Percentiles rank a stretch among this genome's conserved stretches.
phyloP scores from a whole-genome alignment of 352 stramenopile species.

The Peronospora destructor region DNA sequence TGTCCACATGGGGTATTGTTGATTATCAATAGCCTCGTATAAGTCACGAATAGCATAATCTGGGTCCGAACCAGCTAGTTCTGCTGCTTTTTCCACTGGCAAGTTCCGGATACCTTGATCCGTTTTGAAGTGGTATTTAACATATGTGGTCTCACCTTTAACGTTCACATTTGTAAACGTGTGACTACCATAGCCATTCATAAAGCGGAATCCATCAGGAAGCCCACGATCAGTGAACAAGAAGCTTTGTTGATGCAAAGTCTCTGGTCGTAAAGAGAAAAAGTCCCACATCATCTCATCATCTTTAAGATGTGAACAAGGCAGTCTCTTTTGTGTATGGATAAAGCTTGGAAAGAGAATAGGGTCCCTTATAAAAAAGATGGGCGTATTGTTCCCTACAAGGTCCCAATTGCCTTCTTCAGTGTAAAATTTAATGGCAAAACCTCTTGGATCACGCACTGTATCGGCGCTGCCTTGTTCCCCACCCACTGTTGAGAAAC shows the following conservation, averaged over 20 bases:
- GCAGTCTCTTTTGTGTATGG: slow-evolving; percentile 90
- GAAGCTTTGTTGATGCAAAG: slow-evolving; percentile 84
- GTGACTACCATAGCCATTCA: slow-evolving; percentile 90
- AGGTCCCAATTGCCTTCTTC: slow-evolving; percentile 92
- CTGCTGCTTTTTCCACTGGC: slow-evolving; percentile 63
- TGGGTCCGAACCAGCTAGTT: slow-evolving; percentile 64
- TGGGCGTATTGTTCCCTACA: slow-evolving; percentile 90
- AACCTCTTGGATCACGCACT: slow-evolving; percentile 83
- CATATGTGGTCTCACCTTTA: slow-evolving; percentile 63
- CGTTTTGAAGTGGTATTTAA: slow-evolving; percentile 93
- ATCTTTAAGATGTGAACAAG: slow-evolving; percentile 82
- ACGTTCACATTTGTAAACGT: slow-evolving; percentile 89
- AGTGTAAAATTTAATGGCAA: slow-evolving; percentile 92
- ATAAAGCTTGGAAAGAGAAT: slow-evolving; percentile 91
- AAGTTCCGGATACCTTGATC: slow-evolving; percentile 88
- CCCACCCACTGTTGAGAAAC: slow-evolving; percentile 83
- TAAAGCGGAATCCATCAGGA: slow-evolving; percentile 84
- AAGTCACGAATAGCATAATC: slow-evolving; percentile 88
- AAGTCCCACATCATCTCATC: slow-evolving; percentile 90
- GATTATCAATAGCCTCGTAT: slow-evolving; percentile 83
- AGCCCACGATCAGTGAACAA: slow-evolving; percentile 87
- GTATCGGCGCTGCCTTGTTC: slow-evolving; percentile 81
- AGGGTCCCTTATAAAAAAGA: slow-evolving; percentile 92
- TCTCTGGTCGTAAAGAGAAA: slow-evolving; percentile 88
- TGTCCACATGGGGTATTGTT: slow-evolving; percentile 83